These are phyloP conservation scores for Neckera pumila DNA, from an alignment of 225 moss, liverwort and hornwort genomes.

Conservation along the genomic window DNA sequence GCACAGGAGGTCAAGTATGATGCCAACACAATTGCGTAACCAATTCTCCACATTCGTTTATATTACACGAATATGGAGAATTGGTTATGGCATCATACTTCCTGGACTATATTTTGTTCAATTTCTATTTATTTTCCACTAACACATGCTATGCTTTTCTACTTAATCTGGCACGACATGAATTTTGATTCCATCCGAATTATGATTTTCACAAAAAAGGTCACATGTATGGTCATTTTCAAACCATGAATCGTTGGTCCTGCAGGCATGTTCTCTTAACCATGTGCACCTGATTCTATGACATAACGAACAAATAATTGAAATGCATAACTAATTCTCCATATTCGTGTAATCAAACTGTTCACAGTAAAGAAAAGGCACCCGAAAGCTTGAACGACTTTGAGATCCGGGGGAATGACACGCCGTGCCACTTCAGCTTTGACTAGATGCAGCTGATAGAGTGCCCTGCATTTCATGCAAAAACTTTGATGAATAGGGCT, in stretches of 20 bases:
- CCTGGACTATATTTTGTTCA: background rate
- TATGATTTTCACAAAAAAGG: background rate
- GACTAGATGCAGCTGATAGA: conserved; percentile 78
- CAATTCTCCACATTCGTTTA: no score
- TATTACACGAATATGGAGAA: no score
- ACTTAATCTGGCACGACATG: background rate
- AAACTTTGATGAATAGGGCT: background rate
- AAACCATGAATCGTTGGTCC: background rate
- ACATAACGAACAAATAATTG: background rate
- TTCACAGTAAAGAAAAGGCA: background rate
- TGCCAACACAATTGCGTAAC: no score
- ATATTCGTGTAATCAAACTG: background rate
- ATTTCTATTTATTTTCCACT: background rate
- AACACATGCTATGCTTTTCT: background rate
- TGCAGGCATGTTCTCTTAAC: background rate
- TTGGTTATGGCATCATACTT: no score
- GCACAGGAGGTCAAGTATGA: background rate
- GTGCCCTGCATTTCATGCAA: conserved; percentile 33
- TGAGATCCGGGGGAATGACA: conserved; percentile 67
- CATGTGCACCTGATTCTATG: background rate
- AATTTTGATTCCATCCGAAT: background rate
- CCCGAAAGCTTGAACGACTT: conserved; percentile 91
- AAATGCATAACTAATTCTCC: background rate
- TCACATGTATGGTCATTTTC: background rate
- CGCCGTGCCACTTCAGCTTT: conserved; percentile 68